Conservation (phyloP, 2,329 filamentous ascomycete species). For the Falciphora oryzae region DNA sequence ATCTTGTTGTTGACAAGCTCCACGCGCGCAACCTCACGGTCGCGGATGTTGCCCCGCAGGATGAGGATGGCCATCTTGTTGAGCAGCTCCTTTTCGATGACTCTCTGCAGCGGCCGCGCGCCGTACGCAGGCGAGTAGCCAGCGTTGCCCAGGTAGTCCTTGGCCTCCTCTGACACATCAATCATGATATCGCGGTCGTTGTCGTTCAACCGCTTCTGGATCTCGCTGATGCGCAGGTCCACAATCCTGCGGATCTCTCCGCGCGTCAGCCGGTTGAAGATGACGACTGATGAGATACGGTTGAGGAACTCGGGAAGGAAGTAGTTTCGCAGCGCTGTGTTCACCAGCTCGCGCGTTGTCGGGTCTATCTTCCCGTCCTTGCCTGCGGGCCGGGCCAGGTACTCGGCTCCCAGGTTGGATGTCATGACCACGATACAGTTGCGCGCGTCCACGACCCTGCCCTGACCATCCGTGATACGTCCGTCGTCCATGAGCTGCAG, state of each 20-base stretch:
- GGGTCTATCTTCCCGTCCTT: constrained; percentile 82
- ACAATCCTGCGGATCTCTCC: constrained; percentile 93
- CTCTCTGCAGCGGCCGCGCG: constrained; percentile 76
- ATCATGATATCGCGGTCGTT: constrained; percentile 87
- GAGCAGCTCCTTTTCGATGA: constrained; percentile 96
- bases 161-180: constrained; percentile 75
- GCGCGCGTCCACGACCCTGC: constrained; percentile 85
- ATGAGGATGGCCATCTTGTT: constrained; percentile 91
- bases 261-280: constrained; percentile 94
- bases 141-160: constrained; percentile 84
- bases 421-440: constrained; percentile 99
- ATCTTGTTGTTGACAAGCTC: constrained; percentile 76
- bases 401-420: constrained; percentile 93
- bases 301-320: constrained; percentile 99
- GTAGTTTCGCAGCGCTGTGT: constrained; percentile 85
- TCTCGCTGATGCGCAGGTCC: constrained; percentile 78
- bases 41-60: constrained; percentile 73
- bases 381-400: constrained; percentile 71
- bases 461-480: constrained; percentile 96
- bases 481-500: constrained; percentile 99
- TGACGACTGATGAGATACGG: constrained; percentile 91
- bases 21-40: constrained; percentile 79
- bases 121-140: constrained; percentile 96
- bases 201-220: constrained; percentile 81
- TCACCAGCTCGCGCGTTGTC: constrained; percentile 81